Percentiles rank a stretch among this genome's conserved stretches.
Evolutionary conservation across 768 basidiomycete genomes (phyloP).

Genomic region (Mrakia blollopis): DNA sequence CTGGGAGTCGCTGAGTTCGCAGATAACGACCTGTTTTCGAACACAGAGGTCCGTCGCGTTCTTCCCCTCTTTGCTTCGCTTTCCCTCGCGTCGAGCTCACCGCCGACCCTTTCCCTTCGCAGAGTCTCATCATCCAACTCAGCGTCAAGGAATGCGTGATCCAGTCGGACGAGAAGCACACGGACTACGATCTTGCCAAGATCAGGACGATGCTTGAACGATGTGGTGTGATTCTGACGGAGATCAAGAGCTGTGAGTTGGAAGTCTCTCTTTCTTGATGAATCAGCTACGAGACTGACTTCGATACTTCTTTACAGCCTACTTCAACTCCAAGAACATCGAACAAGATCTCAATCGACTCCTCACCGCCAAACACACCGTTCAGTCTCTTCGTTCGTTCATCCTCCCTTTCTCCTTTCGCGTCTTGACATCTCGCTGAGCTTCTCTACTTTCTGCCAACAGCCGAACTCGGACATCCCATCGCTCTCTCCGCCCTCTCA

Average conservation of each 20-base stretch:
- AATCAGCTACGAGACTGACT: not conserved
- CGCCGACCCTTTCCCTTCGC: constrained; percentile 1
- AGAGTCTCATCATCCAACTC: constrained; percentile 93
- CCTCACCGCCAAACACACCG: constrained; percentile 51
- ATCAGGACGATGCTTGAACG: constrained; percentile 79
- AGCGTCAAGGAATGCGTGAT: constrained; percentile 95
- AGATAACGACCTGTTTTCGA: constrained; percentile 93
- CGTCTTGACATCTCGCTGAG: not conserved
- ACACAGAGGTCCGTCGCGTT: constrained; percentile 67
- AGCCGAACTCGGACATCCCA: constrained; percentile 74
- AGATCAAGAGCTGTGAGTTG: constrained; percentile 73
- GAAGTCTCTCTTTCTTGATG: too few relatives aligned
- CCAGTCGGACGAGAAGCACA: constrained; percentile 46
- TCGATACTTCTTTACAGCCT: constrained; percentile 52
- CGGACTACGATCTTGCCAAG: constrained; percentile 80
- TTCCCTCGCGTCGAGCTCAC: not conserved
- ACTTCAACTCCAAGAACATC: constrained; percentile 74
- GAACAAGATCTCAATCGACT: constrained; percentile 72
- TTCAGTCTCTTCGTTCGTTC: constrained; percentile 56
- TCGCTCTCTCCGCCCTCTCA: constrained; percentile 71
- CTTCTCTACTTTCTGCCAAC: not conserved
- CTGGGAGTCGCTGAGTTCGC: constrained; percentile 86
- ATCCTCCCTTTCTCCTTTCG: not conserved
- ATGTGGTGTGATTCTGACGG: constrained; percentile 83
- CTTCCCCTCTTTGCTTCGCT: not conserved